Evolutionary conservation across 1,284 basidiomycete genomes (phyloP), one percentile per base, ranked within the genome.

Genomic region (Fomitiporia mediterranea): DNA sequence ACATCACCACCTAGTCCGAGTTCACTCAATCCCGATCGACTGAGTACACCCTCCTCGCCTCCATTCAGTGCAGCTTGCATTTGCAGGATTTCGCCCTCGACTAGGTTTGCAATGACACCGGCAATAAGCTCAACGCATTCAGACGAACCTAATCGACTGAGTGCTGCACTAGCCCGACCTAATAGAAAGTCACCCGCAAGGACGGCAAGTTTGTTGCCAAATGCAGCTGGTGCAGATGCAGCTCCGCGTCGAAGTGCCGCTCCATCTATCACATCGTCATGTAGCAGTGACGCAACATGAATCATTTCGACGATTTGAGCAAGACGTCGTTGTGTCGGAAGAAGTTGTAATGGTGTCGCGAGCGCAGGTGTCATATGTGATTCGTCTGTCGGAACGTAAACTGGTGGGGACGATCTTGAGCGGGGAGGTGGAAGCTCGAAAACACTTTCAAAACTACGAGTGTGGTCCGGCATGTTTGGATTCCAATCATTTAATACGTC

Each of bases 271-370:
- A 99, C 94, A 65, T 94, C 91, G 79, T 99, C 94, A 69, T 99
- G 97, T 15, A 99, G 75, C 5, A 97, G 78, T 1, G 92, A 96
- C 28, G 97, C 96, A 61, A 98, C 93, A 69, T 99, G 95, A 60
- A 99, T 94, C 94, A 99, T 98, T 70, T 99, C 97, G 50, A 94
- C 89, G 56, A 99, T 97, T 67, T 96, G 93, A 1, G 96, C 96
- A 23, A 99, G 82, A 28, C 96, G 85, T 23, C 89, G 75, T 70
- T 99, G 96, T 0, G 93, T 91, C 5, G 96, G 93, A 6, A 98
- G 81, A 21, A 82, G 70, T 4, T 30, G 63, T 38, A 43, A 69
- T 56, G 74, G 66, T 53, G 78, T 65, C 32, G 68, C 53, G 51
- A 70, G 69, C 17, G 61, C 30, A 42, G 63, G 51, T 34, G 63